These are phyloP conservation scores for Rhododendron ferrugineum DNA, from an alignment of 148 eudicot genomes.

Conservation along the genomic window DNA sequence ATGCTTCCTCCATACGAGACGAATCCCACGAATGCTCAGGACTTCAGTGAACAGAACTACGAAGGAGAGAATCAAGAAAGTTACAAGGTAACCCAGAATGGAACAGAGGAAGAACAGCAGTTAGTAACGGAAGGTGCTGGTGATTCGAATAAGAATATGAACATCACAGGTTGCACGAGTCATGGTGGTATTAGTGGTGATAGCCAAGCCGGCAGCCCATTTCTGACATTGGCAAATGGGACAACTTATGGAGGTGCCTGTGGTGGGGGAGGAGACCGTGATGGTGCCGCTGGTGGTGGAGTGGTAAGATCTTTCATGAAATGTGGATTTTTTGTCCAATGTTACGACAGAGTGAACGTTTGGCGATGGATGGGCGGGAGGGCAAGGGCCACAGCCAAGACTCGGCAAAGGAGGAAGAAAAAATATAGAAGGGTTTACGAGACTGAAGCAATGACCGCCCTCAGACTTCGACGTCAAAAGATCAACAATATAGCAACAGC, in stretches of 20 bases:
- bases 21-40: neutral
- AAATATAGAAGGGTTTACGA: neutral
- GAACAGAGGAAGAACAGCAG: neutral
- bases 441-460: neutral
- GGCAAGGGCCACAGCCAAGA: neutral
- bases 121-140: neutral
- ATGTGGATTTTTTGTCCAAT: slow-evolving; percentile 8
- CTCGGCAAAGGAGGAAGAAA: neutral
- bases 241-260: neutral
- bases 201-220: neutral
- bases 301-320: neutral
- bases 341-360: neutral
- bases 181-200: neutral
- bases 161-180: neutral
- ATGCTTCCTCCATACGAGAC: neutral
- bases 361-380: slow-evolving; percentile 11
- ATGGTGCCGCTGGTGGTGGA: neutral
- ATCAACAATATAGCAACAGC: neutral
- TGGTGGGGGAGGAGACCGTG: neutral
- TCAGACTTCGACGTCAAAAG: neutral
- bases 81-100: neutral
- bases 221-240: neutral
- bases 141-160: neutral
- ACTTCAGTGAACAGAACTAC: neutral
- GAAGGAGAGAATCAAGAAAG: neutral